Evolutionary conservation across 345 rosid species (phyloP).

Genomic region (Psidium guajava): DNA sequence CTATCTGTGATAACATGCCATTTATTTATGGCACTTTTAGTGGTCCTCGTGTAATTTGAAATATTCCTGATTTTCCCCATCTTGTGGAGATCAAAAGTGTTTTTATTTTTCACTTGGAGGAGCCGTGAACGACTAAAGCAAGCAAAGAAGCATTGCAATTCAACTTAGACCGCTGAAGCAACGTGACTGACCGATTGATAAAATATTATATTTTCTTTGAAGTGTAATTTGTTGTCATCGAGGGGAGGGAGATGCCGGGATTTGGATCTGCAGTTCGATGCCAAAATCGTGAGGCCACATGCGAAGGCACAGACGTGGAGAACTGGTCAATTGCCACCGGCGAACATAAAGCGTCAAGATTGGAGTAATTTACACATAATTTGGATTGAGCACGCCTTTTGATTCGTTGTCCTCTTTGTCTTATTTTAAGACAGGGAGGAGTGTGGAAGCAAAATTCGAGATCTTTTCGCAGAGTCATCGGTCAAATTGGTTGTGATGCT

Average conservation of each 20-base stretch:
- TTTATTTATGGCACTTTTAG: neutral
- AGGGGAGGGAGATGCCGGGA: neutral
- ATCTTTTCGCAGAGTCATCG: neutral
- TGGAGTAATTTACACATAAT: neutral
- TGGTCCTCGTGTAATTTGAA: neutral
- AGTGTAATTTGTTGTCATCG: neutral
- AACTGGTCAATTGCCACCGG: neutral
- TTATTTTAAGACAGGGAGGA: neutral
- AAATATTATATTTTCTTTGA: neutral
- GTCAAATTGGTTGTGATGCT: neutral
- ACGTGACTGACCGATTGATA: neutral
- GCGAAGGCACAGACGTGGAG: neutral
- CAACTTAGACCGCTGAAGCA: neutral
- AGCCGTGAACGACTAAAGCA: neutral
- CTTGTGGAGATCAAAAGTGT: neutral
- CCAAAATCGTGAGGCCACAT: neutral
- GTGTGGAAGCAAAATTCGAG: neutral
- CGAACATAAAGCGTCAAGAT: neutral
- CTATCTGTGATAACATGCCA: neutral
- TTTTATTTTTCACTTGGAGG: neutral
- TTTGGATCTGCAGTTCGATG: neutral
- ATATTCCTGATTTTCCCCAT: neutral
- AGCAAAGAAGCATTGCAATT: neutral
- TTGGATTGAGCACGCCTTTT: neutral
- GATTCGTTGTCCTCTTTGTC: neutral